Evolutionary conservation across 257 asterid genomes (phyloP), one percentile per base, ranked within the genome.

Genomic region (Lycium ferocissimum): DNA sequence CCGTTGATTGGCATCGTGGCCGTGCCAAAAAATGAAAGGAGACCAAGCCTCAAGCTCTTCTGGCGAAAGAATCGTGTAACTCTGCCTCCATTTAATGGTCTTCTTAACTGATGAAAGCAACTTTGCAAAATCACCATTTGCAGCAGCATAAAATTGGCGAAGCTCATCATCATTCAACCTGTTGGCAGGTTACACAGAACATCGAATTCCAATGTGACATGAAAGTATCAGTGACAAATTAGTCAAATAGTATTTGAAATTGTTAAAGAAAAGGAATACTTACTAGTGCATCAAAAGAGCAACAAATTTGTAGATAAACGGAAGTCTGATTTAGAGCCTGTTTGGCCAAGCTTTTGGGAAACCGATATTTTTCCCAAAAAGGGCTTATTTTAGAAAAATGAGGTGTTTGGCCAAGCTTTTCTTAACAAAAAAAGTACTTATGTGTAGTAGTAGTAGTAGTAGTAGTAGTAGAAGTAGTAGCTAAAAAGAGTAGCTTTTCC

Each of bases 91-190:
- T n/a, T 26, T 63, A 82, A 88, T 84, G 43, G 91, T 88, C 81
- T 89, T 90, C 89, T 84, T 87, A 83, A 90, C 89, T 38, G 91
- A 85, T 84, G 88, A 82, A 84, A 90, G 84, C 35, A 89, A 69
- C 85, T 84, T 88, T 12, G 85, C 33, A 79, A 88, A 88, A 88
- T 90, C 89, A 84, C 90, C 87, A 63, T 84, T 84, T 22, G 88
- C 80, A 63, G 90, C 86, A 56, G 80, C 86, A 90, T 87, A 87
- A 84, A 88, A 88, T 65, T 86, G 87, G 33, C 38, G 87, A 35
- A 90, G 87, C 58, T 90, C 91, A 54, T 88, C 89, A 54, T 85
- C 89, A 67, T 85, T 78, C 53, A 90, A 88, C 90, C 92, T 90
- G 86, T 80, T 35, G 47, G 71, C 26, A 76, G 63, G 63, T 76